Base-by-base conservation (phyloP, 176 grass and related monocot genomes). In the Miscanthus lutarioriparius region DNA sequence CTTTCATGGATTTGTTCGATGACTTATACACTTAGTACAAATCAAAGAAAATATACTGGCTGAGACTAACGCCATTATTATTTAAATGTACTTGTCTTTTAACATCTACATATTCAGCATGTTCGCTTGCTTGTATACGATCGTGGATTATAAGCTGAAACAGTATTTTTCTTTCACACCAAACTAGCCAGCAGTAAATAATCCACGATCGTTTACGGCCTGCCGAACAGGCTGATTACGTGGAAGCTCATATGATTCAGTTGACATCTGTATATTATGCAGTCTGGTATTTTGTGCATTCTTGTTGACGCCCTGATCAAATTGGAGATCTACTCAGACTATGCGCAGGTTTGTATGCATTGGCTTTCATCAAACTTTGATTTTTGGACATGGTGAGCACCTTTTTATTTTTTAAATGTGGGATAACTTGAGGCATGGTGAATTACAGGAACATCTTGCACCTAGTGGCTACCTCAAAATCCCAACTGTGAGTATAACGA, bases 381-480 rank as follows among this genome's bases (percentile, higher is more conserved):
- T n/a, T n/a, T n/a, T n/a, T 70, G 45, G 51, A 59, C 49, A 56
- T 26, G n/a, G 28, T 68, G 17, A 4, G 1, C 65, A 63, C 12
- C 45, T 14, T 45, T 23, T 78, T n/a, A n/a, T n/a, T 67, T 15
- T 26, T 61, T 10, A 23, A 62, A 80, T 26, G 2, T 25, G 63
- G 4, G 33, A 74, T 77, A 91, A 81, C 84, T 86, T 83, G 74
- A 43, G 22, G 70, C 27, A 51, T 89, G 20, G n/a, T 90, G 79
- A 86, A 89, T 89, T 67, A 68, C 95, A 97, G 95, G 81, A 44
- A 73, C 92, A 97, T 86, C 92, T 97, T 80, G 95, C 95, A 49
- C 95, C 92, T 67, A 94, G 90, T 56, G 95, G 95, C 69, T 94
- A 97, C 91, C 71, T 97, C 84, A 97, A 97, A 83, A 97, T 97